Percentiles rank a stretch among this genome's conserved stretches.
These are phyloP conservation scores for Tuber aestivum DNA, from an alignment of 495 filamentous ascomycete species.

Conservation along the genomic window DNA sequence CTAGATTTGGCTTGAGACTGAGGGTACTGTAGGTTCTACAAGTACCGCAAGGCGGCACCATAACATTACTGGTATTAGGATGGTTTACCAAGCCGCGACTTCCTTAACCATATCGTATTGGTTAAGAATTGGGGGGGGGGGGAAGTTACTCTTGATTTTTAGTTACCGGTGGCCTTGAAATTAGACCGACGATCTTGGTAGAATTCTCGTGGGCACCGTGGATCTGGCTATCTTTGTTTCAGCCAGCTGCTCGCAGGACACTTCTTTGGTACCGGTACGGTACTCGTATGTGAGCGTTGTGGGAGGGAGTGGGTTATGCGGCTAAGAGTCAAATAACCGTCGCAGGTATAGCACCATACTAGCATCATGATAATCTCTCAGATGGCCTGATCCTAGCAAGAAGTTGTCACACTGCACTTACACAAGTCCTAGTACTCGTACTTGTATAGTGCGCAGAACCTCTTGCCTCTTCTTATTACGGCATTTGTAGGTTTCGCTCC, in stretches of 20 bases:
- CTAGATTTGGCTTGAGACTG: no score
- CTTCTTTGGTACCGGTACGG: neutral
- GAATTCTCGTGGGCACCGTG: neutral
- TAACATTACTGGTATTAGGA: neutral
- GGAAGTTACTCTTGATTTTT: neutral
- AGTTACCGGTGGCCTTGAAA: neutral
- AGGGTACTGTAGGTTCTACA: no score
- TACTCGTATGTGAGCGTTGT: no score
- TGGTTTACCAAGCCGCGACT: neutral
- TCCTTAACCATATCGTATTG: neutral
- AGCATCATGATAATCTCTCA: neutral
- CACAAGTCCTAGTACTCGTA: no score
- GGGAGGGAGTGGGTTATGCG: neutral
- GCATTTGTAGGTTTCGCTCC: neutral
- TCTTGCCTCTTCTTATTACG: neutral
- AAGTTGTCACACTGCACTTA: neutral
- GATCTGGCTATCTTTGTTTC: neutral
- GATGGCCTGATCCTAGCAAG: neutral
- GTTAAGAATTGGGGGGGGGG: neutral
- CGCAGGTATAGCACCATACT: neutral
- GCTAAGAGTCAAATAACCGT: neutral
- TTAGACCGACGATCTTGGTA: neutral
- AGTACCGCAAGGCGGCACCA: no score
- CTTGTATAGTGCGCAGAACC: neutral
- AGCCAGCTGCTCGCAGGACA: no score